Base-by-base conservation (phyloP, 305 asterid genomes). In the Fraxinus velutina region DNA sequence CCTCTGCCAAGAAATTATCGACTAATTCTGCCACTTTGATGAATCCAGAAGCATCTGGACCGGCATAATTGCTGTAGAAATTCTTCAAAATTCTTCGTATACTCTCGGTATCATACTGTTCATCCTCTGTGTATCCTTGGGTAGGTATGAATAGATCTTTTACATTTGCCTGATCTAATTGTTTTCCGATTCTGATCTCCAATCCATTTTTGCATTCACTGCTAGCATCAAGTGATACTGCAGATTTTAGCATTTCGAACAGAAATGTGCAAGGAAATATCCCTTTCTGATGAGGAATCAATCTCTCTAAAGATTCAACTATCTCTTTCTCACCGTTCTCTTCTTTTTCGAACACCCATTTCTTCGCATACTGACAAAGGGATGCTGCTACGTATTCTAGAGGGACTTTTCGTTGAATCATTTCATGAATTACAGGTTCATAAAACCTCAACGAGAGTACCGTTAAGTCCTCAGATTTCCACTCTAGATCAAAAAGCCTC, bases 141-240 rank as follows among this genome's bases (percentile, higher is more conserved):
- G 88, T 83, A 32, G 96, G 96, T 7, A 92, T 84, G 55, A 94
- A 47, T 29, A 96, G 85, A 79, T 93, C 97, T 3, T 84, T 80
- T 0, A 86, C 90, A 0, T 89, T 73, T 15, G 94, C 97, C 42
- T 78, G 83, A 0, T 90, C 93, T 82, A 94, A 79, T 29, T 92
- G 96, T 84, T 81, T 85, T 50, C 98, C 99, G 2, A 94, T 93
- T 85, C 92, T 87, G 4, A 76, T 21, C 83, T 95, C 98, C 75
- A 95, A 72, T 6, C 89, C 88, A 2, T 76, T 66, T 39, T 75
- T 90, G 89, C 98, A 96, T 4, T 89, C 95, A 0, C n/a, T 12
- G 1, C 52, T 81, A 0, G 92, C 92, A 10, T 90, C 90, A 3
- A 92, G 73, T 13, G 75, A 83, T 68, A 91, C 72, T 9, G 97